phyloP scores from a whole-genome alignment of 192 early-diverging fungal species.

The Umbelopsis sp. region DNA sequence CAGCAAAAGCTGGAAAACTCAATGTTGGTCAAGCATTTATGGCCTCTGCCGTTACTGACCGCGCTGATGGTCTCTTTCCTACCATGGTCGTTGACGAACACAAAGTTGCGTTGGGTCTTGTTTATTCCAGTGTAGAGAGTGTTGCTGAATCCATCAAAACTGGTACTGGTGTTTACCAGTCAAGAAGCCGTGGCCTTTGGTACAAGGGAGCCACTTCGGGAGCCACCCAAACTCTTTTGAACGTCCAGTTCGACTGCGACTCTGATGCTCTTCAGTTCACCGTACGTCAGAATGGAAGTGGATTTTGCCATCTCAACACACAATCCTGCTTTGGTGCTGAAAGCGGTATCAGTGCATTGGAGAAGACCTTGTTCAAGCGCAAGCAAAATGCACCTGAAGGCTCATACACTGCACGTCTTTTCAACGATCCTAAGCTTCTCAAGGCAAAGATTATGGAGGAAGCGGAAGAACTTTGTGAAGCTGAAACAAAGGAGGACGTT shows the following conservation, averaged over 20 bases:
- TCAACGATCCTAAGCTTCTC: conserved; percentile 79
- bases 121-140: conserved; percentile 86
- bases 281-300: conserved; percentile 83
- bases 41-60: conserved; percentile 69
- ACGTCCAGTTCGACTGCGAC: conserved; percentile 90
- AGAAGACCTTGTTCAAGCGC: conserved; percentile 66
- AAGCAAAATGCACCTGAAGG: conserved; percentile 76
- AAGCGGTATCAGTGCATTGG: conserved; percentile 74
- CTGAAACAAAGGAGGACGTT: conserved; percentile 72
- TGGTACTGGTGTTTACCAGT: conserved; percentile 91
- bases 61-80: conserved; percentile 87
- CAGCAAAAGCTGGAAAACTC: conserved; percentile 23
- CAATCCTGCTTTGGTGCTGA: conserved; percentile 89
- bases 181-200: conserved; percentile 88
- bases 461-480: conserved; percentile 89
- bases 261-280: conserved; percentile 82
- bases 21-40: conserved; percentile 63
- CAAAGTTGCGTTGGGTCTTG: conserved; percentile 85
- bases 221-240: conserved; percentile 84
- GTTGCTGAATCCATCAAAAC: conserved; percentile 78
- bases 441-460: conserved; percentile 95
- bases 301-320: conserved; percentile 94
- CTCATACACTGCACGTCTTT: conserved; percentile 92
- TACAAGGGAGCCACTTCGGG: conserved; percentile 95
- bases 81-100: conserved; percentile 94